Conservation (phyloP, 1,284 basidiomycete genomes). For the Naganishia sp. region DNA sequence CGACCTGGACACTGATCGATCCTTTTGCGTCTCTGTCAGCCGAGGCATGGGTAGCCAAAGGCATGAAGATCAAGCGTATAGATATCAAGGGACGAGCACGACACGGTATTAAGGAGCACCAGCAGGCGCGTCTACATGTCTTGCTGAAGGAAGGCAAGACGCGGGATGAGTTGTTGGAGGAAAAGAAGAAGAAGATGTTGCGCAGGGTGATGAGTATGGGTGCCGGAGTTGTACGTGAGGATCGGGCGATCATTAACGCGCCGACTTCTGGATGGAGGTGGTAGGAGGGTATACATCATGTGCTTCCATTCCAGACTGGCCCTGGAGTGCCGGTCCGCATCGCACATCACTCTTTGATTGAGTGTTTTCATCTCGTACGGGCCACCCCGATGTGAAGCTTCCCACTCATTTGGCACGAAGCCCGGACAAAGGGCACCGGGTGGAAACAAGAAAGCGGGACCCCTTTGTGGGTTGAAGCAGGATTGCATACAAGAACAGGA, state of each 20-base stretch:
- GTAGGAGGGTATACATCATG: slow-evolving; percentile 55
- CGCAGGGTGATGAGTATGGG: slow-evolving; percentile 66
- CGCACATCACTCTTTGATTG: no score
- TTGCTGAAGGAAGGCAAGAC: slow-evolving; percentile 82
- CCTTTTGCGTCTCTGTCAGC: slow-evolving; percentile 56
- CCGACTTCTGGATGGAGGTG: slow-evolving; percentile 70
- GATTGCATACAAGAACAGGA: no score
- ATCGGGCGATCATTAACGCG: slow-evolving; percentile 73
- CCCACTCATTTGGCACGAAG: no score
- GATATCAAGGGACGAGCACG: slow-evolving; percentile 85
- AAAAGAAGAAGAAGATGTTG: slow-evolving; percentile 67
- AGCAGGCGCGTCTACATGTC: slow-evolving; percentile 74
- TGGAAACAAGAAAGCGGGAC: no score
- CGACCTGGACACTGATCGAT: neutral
- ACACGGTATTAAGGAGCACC: slow-evolving; percentile 75
- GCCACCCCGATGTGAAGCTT: no score
- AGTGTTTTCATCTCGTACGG: no score
- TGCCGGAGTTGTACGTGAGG: slow-evolving; percentile 73
- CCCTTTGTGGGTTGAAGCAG: no score
- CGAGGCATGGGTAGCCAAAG: slow-evolving; percentile 92
- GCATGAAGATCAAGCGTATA: slow-evolving; percentile 66
- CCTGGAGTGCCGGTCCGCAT: no score
- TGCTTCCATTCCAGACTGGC: no score
- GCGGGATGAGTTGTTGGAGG: slow-evolving; percentile 66
- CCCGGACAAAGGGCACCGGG: no score